phyloP scores from a whole-genome alignment of 805 yeast genomes.

The Candida morakotiae region DNA sequence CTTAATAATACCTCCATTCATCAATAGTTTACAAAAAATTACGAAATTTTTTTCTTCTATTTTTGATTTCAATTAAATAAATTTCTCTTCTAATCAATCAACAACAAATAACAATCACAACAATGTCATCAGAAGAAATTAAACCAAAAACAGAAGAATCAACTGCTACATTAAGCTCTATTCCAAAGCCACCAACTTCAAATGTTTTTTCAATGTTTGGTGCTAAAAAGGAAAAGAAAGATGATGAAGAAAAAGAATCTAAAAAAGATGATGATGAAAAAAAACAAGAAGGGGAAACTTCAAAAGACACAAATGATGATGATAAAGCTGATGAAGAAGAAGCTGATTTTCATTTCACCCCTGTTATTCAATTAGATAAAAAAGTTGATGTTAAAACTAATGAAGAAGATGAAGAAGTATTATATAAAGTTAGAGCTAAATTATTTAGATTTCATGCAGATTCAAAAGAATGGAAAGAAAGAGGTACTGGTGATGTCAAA shows the following conservation, averaged over 20 bases:
- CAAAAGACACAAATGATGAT: slow-evolving; percentile 37
- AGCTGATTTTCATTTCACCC: slow-evolving; percentile 92
- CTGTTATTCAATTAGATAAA: slow-evolving; percentile 89
- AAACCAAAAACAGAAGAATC: slow-evolving; percentile 17
- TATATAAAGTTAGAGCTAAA: slow-evolving; percentile 83
- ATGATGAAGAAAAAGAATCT: slow-evolving; percentile 24
- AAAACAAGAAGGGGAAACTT: slow-evolving; percentile 25
- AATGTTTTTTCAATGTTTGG: slow-evolving; percentile 95
- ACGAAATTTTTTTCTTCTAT: slow-evolving; percentile 1
- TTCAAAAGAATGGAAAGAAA: slow-evolving; percentile 94
- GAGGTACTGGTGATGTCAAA: slow-evolving; percentile 98
- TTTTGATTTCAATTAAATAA: too few species aligned
- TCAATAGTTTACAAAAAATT: too few species aligned
- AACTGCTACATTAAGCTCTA: slow-evolving; percentile 18
- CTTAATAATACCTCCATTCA: too few species aligned
- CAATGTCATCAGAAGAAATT: slow-evolving; percentile 17
- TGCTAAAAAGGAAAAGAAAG: slow-evolving; percentile 73
- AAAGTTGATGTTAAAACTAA: slow-evolving; percentile 93
- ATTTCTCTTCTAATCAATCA: too few species aligned
- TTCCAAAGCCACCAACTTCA: slow-evolving; percentile 66
- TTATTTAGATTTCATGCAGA: slow-evolving; percentile 86
- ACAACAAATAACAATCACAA: too few species aligned
- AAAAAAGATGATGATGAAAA: slow-evolving; percentile 25
- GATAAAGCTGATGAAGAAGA: slow-evolving; percentile 61
- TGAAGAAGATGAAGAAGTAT: slow-evolving; percentile 28